Conservation (phyloP, 2,329 filamentous ascomycete genomes). For the Ophiostoma ulmi region DNA sequence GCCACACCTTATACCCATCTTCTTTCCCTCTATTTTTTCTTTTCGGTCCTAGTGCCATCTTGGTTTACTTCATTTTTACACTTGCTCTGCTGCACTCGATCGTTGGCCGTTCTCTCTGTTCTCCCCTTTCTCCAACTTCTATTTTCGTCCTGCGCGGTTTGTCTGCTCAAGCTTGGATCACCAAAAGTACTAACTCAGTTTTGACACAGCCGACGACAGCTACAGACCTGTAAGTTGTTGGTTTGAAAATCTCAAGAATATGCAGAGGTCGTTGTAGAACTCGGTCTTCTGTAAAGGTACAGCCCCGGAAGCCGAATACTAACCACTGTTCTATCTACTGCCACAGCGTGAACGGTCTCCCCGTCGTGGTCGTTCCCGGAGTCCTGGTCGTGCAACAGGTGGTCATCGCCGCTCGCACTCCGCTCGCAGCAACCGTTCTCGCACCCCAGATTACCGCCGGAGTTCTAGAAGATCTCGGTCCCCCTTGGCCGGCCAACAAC, state of each 20-base stretch:
- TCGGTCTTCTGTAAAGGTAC: background rate
- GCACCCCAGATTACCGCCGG: constrained; percentile 73
- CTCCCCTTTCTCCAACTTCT: background rate
- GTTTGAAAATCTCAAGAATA: background rate
- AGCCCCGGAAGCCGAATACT: constrained; percentile 26
- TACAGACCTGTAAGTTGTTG: constrained; percentile 18
- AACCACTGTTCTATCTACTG: background rate
- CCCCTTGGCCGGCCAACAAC: constrained; percentile 70
- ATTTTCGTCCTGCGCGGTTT: background rate
- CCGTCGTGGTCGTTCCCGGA: constrained; percentile 76
- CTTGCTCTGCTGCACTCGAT: background rate
- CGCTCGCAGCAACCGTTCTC: constrained; percentile 67
- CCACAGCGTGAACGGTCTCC: constrained; percentile 75
- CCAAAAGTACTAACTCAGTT: constrained; percentile 1
- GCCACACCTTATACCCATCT: background rate
- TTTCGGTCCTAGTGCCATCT: background rate
- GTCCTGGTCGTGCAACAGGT: constrained; percentile 59
- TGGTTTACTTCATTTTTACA: background rate
- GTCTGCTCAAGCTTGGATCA: background rate
- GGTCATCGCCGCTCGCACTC: constrained; percentile 72
- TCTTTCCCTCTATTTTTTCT: background rate
- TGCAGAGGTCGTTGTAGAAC: background rate
- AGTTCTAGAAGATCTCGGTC: constrained; percentile 71
- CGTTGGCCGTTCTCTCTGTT: background rate
- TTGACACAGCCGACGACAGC: constrained; percentile 16